These are phyloP conservation scores for Ceratocystis lukuohia DNA, from an alignment of 2,329 filamentous ascomycete species.

Conservation along the genomic window DNA sequence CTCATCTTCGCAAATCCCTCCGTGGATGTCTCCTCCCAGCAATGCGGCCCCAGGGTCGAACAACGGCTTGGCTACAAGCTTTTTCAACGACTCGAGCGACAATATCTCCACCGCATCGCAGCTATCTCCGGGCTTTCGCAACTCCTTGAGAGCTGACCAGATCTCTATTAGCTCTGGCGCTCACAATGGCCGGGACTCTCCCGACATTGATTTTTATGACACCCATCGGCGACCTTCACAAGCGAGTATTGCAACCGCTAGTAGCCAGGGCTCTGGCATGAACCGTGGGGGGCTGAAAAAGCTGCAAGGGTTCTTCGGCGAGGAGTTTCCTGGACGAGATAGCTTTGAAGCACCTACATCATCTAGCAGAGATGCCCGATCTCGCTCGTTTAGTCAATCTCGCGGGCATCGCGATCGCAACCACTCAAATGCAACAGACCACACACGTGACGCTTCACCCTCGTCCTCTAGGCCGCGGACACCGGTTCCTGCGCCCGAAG, in stretches of 20 bases:
- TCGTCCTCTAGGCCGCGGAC: constrained; percentile 65
- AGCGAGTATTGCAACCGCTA: constrained; percentile 72
- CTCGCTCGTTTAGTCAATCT: constrained; percentile 48
- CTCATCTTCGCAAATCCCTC: constrained; percentile 40
- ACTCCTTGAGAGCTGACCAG: constrained; percentile 16
- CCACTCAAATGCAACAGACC: constrained; percentile 63
- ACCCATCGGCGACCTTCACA: constrained; percentile 64
- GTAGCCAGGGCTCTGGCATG: constrained; percentile 69
- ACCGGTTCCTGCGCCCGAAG: constrained; percentile 78
- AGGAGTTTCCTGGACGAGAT: constrained; percentile 65
- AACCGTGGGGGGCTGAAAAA: constrained; percentile 61
- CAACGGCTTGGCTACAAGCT: constrained; percentile 40
- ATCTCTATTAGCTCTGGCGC: constrained; percentile 24
- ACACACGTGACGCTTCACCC: constrained; percentile 61
- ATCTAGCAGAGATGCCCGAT: constrained; percentile 45
- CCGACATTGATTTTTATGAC: constrained; percentile 45
- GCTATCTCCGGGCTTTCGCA: constrained; percentile 54
- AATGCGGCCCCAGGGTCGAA: constrained; percentile 18
- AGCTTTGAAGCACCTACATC: constrained; percentile 58
- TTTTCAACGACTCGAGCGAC: constrained; percentile 65
- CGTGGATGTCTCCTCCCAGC: constrained; percentile 40
- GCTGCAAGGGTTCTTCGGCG: constrained; percentile 82
- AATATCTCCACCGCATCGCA: constrained; percentile 49
- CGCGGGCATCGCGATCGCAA: constrained; percentile 57
- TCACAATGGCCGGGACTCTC: constrained; percentile 38